Percentiles rank a stretch among this genome's conserved stretches.
These are phyloP conservation scores for Exophiala aquamarina DNA, from an alignment of 2,329 filamentous ascomycete genomes.

Conservation along the genomic window DNA sequence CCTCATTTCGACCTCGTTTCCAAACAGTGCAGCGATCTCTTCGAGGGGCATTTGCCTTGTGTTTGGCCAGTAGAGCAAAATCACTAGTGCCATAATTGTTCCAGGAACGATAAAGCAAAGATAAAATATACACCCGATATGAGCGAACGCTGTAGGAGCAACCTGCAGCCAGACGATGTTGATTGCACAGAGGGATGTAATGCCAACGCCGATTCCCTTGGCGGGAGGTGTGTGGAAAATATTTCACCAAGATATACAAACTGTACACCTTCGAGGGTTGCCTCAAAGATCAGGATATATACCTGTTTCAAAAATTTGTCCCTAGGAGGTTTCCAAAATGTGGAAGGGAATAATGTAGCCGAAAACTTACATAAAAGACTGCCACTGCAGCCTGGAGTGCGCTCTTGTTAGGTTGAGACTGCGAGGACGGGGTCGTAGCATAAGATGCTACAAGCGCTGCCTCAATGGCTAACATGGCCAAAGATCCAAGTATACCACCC, in stretches of 20 bases:
- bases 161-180: slow-evolving; percentile 32
- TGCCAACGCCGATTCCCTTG: slow-evolving; percentile 14
- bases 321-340: too few relatives aligned
- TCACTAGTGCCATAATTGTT: not conserved
- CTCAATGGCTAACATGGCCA: not conserved
- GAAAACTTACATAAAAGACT: slow-evolving; percentile 29
- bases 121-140: slow-evolving; percentile 35
- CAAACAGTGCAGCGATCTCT: slow-evolving; percentile 32
- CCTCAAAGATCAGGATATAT: slow-evolving; percentile 1
- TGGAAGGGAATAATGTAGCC: not conserved
- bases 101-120: slow-evolving; percentile 26
- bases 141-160: slow-evolving; percentile 32
- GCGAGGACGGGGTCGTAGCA: slow-evolving; percentile 1
- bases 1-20: slow-evolving; percentile 4
- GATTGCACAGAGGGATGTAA: slow-evolving; percentile 8
- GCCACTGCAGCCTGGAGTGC: slow-evolving; percentile 37
- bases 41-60: slow-evolving; percentile 33
- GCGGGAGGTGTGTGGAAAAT: slow-evolving; percentile 13
- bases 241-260: slow-evolving; percentile 19
- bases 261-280: slow-evolving; percentile 12
- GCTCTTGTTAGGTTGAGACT: slow-evolving; percentile 25
- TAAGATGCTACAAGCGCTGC: slow-evolving; percentile 8
- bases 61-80: slow-evolving; percentile 28
- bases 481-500: not conserved
- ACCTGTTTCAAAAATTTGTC: slow-evolving; percentile 1